Percentiles rank a stretch among this genome's conserved stretches.
These are phyloP conservation scores for Arabidopsis lyrata DNA, from an alignment of 441 rosid species.

Conservation along the genomic window DNA sequence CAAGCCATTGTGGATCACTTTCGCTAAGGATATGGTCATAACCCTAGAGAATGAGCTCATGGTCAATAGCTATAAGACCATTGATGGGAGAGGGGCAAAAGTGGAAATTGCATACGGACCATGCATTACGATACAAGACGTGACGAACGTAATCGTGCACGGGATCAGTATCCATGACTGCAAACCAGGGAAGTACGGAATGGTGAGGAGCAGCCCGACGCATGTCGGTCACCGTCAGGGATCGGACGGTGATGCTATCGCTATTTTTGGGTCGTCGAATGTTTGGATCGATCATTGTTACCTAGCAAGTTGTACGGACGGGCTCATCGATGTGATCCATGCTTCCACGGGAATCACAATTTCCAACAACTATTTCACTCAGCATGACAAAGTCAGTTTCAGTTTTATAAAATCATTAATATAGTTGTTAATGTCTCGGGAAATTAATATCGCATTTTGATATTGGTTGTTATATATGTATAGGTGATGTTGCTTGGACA, in stretches of 20 bases:
- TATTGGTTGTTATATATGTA: constrained; percentile 8
- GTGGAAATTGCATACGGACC: constrained; percentile 70
- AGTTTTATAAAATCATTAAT: background rate
- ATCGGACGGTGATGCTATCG: constrained; percentile 63
- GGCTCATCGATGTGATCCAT: constrained; percentile 67
- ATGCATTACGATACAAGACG: constrained; percentile 65
- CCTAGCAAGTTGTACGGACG: constrained; percentile 55
- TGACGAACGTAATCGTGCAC: constrained; percentile 64
- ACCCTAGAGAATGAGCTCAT: constrained; percentile 63
- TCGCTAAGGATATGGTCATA: constrained; percentile 63
- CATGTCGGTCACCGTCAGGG: constrained; percentile 62
- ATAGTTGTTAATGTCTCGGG: constrained; percentile 17
- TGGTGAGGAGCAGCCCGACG: constrained; percentile 52
- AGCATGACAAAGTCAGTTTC: constrained; percentile 65
- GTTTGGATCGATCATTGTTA: constrained; percentile 75
- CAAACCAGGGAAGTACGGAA: constrained; percentile 54
- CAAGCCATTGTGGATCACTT: constrained; percentile 62
- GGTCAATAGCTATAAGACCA: constrained; percentile 64
- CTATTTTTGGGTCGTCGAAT: constrained; percentile 52
- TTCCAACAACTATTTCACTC: constrained; percentile 64
- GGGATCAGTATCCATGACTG: constrained; percentile 71
- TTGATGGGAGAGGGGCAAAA: constrained; percentile 68
- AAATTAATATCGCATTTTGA: background rate
- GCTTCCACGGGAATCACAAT: constrained; percentile 66
- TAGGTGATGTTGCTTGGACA: constrained; percentile 56